Conservation (phyloP, 169 alveolate genomes). For the Plasmodium fragile region DNA sequence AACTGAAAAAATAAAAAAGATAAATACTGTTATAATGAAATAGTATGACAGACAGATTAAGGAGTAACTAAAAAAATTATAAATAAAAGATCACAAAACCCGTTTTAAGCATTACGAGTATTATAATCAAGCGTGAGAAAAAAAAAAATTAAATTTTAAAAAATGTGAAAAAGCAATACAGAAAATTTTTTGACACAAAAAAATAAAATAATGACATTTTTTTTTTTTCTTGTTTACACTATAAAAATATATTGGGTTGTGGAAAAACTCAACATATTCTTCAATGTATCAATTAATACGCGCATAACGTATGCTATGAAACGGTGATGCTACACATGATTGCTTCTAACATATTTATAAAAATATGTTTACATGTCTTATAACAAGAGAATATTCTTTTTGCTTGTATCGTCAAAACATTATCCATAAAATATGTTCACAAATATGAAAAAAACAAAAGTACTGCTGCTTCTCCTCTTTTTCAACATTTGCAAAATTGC, state of each 20-base stretch:
- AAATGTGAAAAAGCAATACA: not conserved
- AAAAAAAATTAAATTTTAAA: not conserved
- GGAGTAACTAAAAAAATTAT: not conserved
- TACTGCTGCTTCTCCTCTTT: not conserved
- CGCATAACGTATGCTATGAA: not conserved
- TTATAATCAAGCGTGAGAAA: not conserved
- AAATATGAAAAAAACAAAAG: not conserved
- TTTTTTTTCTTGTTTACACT: no score
- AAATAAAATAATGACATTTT: not conserved
- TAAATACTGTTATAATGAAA: not conserved
- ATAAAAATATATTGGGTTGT: not conserved
- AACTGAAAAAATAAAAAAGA: not conserved
- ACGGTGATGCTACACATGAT: not conserved
- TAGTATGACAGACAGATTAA: not conserved
- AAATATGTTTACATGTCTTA: not conserved
- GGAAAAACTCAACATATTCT: not conserved
- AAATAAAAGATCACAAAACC: not conserved
- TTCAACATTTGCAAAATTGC: not conserved
- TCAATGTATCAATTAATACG: not conserved
- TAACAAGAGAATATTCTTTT: not conserved
- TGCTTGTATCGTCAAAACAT: not conserved
- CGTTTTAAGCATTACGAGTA: not conserved
- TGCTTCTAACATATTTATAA: not conserved
- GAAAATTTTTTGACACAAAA: not conserved
- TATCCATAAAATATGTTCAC: not conserved